phyloP scores from a whole-genome alignment of 768 basidiomycete species.

The Hypholoma sublateritium region DNA sequence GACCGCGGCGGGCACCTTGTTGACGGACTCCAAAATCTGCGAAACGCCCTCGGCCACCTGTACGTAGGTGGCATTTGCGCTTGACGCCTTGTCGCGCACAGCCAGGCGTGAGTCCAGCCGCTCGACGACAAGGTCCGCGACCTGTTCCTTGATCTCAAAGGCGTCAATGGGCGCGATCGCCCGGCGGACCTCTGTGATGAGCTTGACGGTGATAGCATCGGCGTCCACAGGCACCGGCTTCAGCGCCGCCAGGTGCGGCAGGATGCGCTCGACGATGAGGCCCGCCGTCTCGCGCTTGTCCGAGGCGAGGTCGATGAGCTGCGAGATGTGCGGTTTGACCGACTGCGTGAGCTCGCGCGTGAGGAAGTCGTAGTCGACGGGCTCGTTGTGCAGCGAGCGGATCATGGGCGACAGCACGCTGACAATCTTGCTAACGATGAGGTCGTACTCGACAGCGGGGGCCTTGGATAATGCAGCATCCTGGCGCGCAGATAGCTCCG shows the following conservation, averaged over 20 bases:
- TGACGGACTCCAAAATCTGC: slow-evolving; percentile 24
- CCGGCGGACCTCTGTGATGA: slow-evolving; percentile 68
- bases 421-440: slow-evolving; percentile 61
- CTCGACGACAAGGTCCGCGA: slow-evolving; percentile 86
- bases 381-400: slow-evolving; percentile 58
- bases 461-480: slow-evolving; percentile 49
- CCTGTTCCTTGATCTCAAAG: slow-evolving; percentile 87
- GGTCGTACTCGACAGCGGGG: slow-evolving; percentile 53
- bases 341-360: slow-evolving; percentile 78
- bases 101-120: slow-evolving; percentile 79
- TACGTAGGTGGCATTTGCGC: slow-evolving; percentile 53
- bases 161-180: slow-evolving; percentile 78
- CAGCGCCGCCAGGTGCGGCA: slow-evolving; percentile 59
- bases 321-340: slow-evolving; percentile 86
- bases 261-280: slow-evolving; percentile 72
- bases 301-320: slow-evolving; percentile 85
- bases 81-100: slow-evolving; percentile 72
- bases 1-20: slow-evolving; percentile 39
- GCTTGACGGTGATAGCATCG: slow-evolving; percentile 53
- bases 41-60: slow-evolving; percentile 58
- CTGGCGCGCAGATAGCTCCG: slow-evolving; percentile 54
- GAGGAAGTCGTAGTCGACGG: slow-evolving; percentile 76
- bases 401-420: slow-evolving; percentile 59
- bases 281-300: slow-evolving; percentile 87
- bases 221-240: slow-evolving; percentile 46